These are phyloP conservation scores for Phaeosphaeria sp. DNA, from an alignment of 2,329 filamentous ascomycete genomes.

Conservation along the genomic window DNA sequence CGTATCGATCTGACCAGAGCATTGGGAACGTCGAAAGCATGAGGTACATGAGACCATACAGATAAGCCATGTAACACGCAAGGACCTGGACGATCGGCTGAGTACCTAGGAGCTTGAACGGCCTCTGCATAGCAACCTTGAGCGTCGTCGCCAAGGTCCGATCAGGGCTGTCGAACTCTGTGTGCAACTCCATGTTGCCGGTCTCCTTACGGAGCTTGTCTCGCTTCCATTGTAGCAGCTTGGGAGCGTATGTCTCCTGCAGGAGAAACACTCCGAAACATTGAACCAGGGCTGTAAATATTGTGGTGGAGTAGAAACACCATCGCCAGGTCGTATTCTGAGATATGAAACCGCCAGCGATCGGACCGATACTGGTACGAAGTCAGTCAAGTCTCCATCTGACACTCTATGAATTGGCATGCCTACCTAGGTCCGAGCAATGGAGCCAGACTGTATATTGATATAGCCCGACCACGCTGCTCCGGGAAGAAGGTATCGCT, in stretches of 20 bases:
- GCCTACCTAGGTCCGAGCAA: constrained; percentile 63
- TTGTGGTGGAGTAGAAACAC: constrained; percentile 73
- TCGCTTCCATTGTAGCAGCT: constrained; percentile 66
- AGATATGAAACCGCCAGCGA: constrained; percentile 70
- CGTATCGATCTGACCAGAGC: constrained; percentile 64
- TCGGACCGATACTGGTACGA: constrained; percentile 60
- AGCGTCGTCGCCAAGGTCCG: constrained; percentile 41
- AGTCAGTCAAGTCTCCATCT: not conserved
- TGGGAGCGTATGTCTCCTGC: constrained; percentile 71
- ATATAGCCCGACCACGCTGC: constrained; percentile 68
- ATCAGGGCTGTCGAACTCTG: constrained; percentile 53
- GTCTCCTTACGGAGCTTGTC: constrained; percentile 64
- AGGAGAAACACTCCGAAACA: constrained; percentile 67
- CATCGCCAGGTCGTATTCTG: constrained; percentile 73
- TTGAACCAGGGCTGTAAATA: constrained; percentile 68
- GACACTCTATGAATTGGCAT: not conserved
- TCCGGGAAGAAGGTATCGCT: constrained; percentile 67
- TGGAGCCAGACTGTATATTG: constrained; percentile 68
- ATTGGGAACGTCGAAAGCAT: constrained; percentile 67
- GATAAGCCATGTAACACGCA: constrained; percentile 63
- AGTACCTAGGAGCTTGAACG: constrained; percentile 62
- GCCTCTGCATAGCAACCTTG: constrained; percentile 57
- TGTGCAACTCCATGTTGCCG: constrained; percentile 66
- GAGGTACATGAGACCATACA: constrained; percentile 70
- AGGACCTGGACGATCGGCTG: constrained; percentile 68